Conservation (phyloP, 768 basidiomycete species). For the Lentinula raphanica region DNA sequence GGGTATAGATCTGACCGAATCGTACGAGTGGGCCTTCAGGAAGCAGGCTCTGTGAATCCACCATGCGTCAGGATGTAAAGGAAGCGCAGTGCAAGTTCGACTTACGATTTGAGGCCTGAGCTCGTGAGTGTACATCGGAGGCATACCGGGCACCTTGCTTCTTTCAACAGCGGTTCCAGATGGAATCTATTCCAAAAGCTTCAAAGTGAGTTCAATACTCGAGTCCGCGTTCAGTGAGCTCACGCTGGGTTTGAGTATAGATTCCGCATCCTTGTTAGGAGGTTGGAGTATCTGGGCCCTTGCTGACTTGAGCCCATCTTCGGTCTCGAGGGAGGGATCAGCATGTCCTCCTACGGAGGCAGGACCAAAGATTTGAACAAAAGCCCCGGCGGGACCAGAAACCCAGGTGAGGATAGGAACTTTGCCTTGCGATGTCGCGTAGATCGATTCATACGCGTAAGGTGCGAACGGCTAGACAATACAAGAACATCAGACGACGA, state of each 20-base stretch:
- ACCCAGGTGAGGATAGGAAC: conserved; percentile 1
- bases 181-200: neutral
- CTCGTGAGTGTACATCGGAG: conserved; percentile 1
- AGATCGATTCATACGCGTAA: neutral
- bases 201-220: too few species aligned
- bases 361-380: neutral
- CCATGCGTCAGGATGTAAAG: neutral
- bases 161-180: neutral
- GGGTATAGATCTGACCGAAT: neutral
- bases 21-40: neutral
- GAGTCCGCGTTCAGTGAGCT: too few species aligned
- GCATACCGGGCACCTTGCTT: neutral
- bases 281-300: neutral
- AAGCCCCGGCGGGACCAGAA: neutral
- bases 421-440: neutral
- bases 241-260: neutral
- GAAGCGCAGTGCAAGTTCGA: too few species aligned
- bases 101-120: neutral
- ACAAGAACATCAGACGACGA: neutral
- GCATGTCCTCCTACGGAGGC: neutral
- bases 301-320: neutral
- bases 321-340: neutral
- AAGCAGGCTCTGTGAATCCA: neutral
- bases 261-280: neutral
- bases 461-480: neutral